Conservation (phyloP, 805 yeast species). For the Metschnikowia matae region DNA sequence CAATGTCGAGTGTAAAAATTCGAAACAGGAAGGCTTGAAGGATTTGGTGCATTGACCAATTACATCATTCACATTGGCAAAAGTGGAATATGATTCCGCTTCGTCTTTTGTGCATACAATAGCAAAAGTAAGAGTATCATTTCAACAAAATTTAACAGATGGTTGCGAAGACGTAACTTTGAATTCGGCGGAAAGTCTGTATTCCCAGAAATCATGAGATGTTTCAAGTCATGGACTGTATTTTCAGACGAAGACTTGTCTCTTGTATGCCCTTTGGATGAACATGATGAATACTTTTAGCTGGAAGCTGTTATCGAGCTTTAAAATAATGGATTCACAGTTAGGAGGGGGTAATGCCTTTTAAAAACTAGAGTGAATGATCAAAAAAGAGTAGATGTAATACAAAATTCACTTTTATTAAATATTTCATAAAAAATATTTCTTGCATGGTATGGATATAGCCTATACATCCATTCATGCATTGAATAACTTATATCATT, state of each 20-base stretch:
- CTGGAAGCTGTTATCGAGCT: conserved; percentile 39
- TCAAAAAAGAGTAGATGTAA: too few species aligned
- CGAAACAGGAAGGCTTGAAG: conserved; percentile 41
- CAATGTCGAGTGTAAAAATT: conserved; percentile 40
- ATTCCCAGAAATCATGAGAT: conserved; percentile 37
- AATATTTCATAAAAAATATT: too few species aligned
- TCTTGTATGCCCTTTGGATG: neutral
- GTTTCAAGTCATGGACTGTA: conserved; percentile 48
- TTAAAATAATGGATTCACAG: conserved; percentile 41
- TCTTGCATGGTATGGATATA: too few species aligned
- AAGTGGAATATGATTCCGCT: conserved; percentile 36
- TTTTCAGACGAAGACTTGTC: conserved; percentile 51
- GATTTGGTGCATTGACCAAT: conserved; percentile 53
- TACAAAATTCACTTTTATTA: too few species aligned
- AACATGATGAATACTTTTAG: conserved; percentile 5
- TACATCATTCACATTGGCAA: conserved; percentile 47
- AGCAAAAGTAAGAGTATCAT: neutral
- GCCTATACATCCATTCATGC: too few species aligned
- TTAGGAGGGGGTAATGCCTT: too few species aligned
- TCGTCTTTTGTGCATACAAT: conserved; percentile 15
- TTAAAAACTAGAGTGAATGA: too few species aligned
- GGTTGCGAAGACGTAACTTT: conserved; percentile 23
- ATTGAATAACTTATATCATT: too few species aligned
- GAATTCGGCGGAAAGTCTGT: conserved; percentile 21
- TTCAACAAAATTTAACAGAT: conserved; percentile 31